Conservation (phyloP, 139 green algal genomes). For the Mychonastes homosphaera region DNA sequence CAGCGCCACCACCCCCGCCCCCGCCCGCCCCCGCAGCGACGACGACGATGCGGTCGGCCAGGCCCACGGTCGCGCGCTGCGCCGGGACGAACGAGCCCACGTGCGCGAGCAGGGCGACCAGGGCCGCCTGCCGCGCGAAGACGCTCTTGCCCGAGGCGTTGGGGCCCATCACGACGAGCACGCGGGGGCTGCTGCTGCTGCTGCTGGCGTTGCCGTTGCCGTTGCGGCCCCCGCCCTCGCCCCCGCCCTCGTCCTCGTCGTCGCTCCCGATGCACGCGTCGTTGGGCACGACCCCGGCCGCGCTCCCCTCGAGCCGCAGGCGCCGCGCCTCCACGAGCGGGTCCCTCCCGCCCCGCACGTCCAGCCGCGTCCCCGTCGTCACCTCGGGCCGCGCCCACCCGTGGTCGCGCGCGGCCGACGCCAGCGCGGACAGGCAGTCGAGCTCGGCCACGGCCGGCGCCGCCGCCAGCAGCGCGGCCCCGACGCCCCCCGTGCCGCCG, state of each 20-base stretch:
- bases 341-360: constrained; percentile 55
- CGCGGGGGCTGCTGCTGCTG: constrained; percentile 6
- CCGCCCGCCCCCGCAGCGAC: neutral
- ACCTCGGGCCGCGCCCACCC: constrained; percentile 44
- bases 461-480: constrained; percentile 27
- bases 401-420: constrained; percentile 37
- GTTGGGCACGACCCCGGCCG: constrained; percentile 63
- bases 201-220: neutral
- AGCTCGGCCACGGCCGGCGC: constrained; percentile 49
- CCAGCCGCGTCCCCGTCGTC: constrained; percentile 42
- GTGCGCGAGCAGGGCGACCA: constrained; percentile 83
- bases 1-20: constrained; percentile 25
- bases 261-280: constrained; percentile 46
- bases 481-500: constrained; percentile 7
- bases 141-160: constrained; percentile 71
- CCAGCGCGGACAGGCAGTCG: constrained; percentile 67
- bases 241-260: neutral
- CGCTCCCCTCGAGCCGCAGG: constrained; percentile 43
- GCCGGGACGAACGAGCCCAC: constrained; percentile 56
- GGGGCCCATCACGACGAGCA: constrained; percentile 53
- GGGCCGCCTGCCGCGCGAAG: constrained; percentile 54
- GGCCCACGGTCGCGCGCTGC: constrained; percentile 39
- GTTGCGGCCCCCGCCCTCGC: neutral
- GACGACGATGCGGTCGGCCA: constrained; percentile 76
- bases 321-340: no score